phyloP scores from a whole-genome alignment of 2,329 filamentous ascomycete species.

The Alternaria incomplexa region DNA sequence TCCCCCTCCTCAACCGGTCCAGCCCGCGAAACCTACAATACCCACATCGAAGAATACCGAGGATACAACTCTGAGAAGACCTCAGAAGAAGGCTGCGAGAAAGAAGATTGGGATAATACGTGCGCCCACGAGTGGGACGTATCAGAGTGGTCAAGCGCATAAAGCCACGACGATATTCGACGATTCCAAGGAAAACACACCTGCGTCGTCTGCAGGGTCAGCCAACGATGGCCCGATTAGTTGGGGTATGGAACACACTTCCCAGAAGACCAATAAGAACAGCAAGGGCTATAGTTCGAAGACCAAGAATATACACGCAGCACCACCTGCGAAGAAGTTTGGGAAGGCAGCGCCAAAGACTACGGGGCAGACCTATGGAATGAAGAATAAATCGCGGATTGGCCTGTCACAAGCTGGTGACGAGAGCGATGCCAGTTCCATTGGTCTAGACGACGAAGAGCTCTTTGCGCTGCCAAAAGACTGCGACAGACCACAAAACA shows the following conservation, averaged over 20 bases:
- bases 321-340: slow-evolving; percentile 6
- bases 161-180: slow-evolving; percentile 10
- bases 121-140: slow-evolving; percentile 11
- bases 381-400: not conserved
- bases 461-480: slow-evolving; percentile 1
- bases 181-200: slow-evolving; percentile 27
- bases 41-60: not conserved
- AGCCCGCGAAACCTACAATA: slow-evolving; percentile 2
- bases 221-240: not conserved
- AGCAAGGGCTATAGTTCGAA: slow-evolving; percentile 7
- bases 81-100: not conserved
- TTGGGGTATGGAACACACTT: slow-evolving; percentile 17
- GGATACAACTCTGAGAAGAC: slow-evolving; percentile 12
- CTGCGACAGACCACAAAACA: not conserved
- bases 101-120: slow-evolving; percentile 8
- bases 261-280: slow-evolving; percentile 10
- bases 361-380: not conserved
- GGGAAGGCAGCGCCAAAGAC: slow-evolving; percentile 1
- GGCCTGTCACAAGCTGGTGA: not conserved
- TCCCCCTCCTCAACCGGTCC: slow-evolving; percentile 6
- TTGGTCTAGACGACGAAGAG: slow-evolving; percentile 6
- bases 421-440: slow-evolving; percentile 4
- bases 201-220: slow-evolving; percentile 10
- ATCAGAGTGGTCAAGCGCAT: slow-evolving; percentile 10
- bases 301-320: slow-evolving; percentile 19